Conservation (phyloP, 345 rosid species). For the Chamaenerion angustifolium region DNA sequence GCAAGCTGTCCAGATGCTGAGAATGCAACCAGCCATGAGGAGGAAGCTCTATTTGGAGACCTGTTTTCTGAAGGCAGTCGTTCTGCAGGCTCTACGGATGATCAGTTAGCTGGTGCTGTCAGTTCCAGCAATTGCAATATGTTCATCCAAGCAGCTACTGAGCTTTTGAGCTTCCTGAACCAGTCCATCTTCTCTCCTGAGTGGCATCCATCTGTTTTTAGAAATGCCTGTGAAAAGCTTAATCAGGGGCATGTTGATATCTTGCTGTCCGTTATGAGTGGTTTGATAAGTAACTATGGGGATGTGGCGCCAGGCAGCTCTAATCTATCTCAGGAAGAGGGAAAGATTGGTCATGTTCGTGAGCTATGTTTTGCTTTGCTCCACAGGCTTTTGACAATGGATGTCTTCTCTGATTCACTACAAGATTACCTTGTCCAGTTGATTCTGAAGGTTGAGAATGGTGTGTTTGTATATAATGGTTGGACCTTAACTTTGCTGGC, state of each 20-base stretch:
- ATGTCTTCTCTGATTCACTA: slow-evolving; percentile 47
- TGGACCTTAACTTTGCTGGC: slow-evolving; percentile 67
- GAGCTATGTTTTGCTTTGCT: slow-evolving; percentile 61
- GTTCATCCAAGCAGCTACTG: slow-evolving; percentile 70
- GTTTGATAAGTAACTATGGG: slow-evolving; percentile 27
- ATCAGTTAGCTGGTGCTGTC: slow-evolving; percentile 47
- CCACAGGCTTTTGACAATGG: slow-evolving; percentile 44
- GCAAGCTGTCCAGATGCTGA: slow-evolving; percentile 58
- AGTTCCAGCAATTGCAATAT: slow-evolving; percentile 42
- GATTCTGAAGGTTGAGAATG: slow-evolving; percentile 65
- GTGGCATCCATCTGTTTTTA: slow-evolving; percentile 52
- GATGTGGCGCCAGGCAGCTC: slow-evolving; percentile 33
- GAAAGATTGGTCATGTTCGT: slow-evolving; percentile 32
- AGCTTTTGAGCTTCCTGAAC: slow-evolving; percentile 62
- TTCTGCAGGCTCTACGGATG: slow-evolving; percentile 60
- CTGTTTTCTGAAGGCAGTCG: slow-evolving; percentile 83
- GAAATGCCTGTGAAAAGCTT: slow-evolving; percentile 59
- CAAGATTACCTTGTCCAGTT: slow-evolving; percentile 62
- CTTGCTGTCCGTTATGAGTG: slow-evolving; percentile 50
- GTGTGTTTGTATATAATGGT: slow-evolving; percentile 46
- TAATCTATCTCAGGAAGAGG: slow-evolving; percentile 42
- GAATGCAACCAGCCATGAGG: slow-evolving; percentile 71
- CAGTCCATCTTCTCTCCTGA: slow-evolving; percentile 52
- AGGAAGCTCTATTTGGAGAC: slow-evolving; percentile 91
- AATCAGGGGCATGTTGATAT: slow-evolving; percentile 52